Evolutionary conservation across 1,139 yeast genomes (phyloP).

Genomic region (Scheffersomyces cryptocercus): DNA sequence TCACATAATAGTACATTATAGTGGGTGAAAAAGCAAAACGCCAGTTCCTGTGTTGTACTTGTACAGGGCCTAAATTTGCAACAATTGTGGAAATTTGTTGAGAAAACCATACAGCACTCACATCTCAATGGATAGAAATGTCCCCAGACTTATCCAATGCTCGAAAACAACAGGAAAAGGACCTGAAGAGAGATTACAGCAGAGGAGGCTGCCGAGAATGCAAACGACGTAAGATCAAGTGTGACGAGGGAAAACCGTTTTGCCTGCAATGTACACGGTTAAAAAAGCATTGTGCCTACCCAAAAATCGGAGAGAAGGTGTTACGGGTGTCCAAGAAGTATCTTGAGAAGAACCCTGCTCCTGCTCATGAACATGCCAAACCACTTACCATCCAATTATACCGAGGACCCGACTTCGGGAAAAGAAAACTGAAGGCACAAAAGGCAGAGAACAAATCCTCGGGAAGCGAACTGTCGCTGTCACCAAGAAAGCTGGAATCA

Average conservation of each 20-base stretch:
- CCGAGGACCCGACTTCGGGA: conserved; percentile 7
- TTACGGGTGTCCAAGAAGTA: conserved; percentile 14
- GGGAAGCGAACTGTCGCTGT: background rate
- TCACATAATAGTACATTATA: too few species aligned
- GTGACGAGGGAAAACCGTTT: conserved; percentile 57
- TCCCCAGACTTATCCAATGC: background rate
- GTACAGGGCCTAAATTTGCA: too few species aligned
- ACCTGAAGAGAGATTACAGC: conserved; percentile 14
- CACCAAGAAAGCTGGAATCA: background rate
- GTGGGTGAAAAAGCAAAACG: too few species aligned
- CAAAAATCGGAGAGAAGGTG: conserved; percentile 19
- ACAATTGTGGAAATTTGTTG: too few species aligned
- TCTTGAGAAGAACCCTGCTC: conserved; percentile 9
- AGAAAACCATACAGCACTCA: too few species aligned
- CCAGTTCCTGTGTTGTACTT: too few species aligned
- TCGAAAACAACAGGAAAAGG: background rate
- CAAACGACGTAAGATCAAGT: conserved; percentile 39
- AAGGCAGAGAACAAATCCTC: background rate
- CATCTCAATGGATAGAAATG: background rate
- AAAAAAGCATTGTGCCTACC: conserved; percentile 21
- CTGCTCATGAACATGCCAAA: conserved; percentile 4
- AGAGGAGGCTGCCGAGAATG: conserved; percentile 28
- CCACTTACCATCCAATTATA: conserved; percentile 11
- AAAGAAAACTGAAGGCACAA: background rate
- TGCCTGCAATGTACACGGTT: conserved; percentile 46